Evolutionary conservation across 2,329 filamentous ascomycete species (phyloP).

Genomic region (Monosporascus cannonballus): DNA sequence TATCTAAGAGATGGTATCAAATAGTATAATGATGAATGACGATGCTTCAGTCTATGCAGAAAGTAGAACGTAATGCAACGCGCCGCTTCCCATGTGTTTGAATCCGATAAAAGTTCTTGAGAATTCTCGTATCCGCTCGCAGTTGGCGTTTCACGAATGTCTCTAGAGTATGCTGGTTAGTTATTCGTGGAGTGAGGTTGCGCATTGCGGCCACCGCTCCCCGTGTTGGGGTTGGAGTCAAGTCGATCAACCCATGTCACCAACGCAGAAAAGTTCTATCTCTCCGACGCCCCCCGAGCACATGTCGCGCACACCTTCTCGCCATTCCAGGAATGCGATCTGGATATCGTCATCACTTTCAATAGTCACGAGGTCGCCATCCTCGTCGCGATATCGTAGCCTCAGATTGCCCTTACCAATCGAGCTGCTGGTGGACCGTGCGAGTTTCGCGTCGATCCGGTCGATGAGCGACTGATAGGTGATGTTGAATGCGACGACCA

Average conservation of each 20-base stretch:
- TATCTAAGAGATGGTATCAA: constrained; percentile 19
- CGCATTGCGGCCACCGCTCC: no score
- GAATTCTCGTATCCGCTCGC: background rate
- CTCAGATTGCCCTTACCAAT: constrained; percentile 79
- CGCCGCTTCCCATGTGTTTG: background rate
- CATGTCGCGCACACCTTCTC: constrained; percentile 56
- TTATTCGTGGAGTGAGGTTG: no score
- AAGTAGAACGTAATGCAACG: background rate
- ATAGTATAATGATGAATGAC: background rate
- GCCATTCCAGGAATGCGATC: constrained; percentile 92
- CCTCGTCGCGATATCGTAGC: constrained; percentile 85
- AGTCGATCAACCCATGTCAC: constrained; percentile 27
- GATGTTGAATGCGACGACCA: constrained; percentile 96
- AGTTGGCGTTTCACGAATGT: no score
- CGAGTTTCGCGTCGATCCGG: constrained; percentile 91
- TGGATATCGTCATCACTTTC: constrained; percentile 95
- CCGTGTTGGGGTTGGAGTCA: no score
- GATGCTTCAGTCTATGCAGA: constrained; percentile 10
- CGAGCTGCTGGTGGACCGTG: constrained; percentile 75
- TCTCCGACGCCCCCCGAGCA: constrained; percentile 71
- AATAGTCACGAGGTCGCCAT: constrained; percentile 89
- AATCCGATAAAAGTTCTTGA: background rate
- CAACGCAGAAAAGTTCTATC: constrained; percentile 79
- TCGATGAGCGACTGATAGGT: constrained; percentile 90
- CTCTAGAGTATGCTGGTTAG: no score